Evolutionary conservation across 208 protist genomes (phyloP).

Genomic region (Plasmodiophora brassicae): DNA sequence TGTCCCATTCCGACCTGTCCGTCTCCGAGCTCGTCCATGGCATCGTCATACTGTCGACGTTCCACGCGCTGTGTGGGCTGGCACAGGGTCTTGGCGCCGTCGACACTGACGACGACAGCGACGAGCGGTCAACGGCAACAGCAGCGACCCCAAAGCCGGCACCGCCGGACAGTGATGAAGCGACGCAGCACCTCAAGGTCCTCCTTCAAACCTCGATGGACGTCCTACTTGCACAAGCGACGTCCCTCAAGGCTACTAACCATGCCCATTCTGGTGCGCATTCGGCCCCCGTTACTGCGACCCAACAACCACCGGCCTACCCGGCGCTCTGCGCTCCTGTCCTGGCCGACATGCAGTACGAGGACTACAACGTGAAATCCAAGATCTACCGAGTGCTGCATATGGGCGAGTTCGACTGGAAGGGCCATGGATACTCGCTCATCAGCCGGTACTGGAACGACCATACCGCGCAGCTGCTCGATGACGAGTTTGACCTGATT

Average conservation of each 20-base stretch:
- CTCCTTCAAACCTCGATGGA: not conserved
- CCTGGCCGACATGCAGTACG: not conserved
- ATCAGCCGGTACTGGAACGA: not conserved
- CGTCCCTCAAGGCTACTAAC: not conserved
- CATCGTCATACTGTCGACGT: constrained; percentile 20
- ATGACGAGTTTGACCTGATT: constrained; percentile 36
- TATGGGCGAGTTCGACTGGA: constrained; percentile 6
- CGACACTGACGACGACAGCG: not conserved
- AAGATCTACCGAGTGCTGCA: not conserved
- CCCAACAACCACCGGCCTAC: not conserved
- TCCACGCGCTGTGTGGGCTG: not conserved
- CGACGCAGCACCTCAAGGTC: not conserved
- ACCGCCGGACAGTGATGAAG: not conserved
- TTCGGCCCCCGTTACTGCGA: not conserved
- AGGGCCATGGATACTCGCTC: not conserved
- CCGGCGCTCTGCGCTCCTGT: not conserved
- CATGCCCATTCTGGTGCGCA: not conserved
- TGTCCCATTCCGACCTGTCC: not conserved
- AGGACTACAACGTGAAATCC: not conserved
- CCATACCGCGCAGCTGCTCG: not conserved
- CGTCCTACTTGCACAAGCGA: not conserved
- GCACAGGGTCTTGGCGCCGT: not conserved
- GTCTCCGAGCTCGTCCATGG: constrained; percentile 39
- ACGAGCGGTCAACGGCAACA: not conserved
- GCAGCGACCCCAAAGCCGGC: not conserved